phyloP scores from a whole-genome alignment of 805 yeast genomes.

The Saccharomycopsis oosterbeekiorum region DNA sequence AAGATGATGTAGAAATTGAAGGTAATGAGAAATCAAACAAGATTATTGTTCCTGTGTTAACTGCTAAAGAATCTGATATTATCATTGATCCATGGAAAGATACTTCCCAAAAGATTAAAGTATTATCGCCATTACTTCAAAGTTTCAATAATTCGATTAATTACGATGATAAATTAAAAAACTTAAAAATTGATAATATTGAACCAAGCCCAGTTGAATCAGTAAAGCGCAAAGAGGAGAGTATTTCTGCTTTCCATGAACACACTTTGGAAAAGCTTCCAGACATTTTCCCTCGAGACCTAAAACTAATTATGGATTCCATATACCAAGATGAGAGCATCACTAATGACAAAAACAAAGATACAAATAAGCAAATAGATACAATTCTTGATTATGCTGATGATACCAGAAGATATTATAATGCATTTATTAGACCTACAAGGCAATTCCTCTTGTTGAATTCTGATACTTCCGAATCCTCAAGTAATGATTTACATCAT shows the following conservation, averaged over 20 bases:
- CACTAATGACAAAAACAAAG: neutral
- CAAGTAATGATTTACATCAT: neutral
- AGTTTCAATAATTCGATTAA: neutral
- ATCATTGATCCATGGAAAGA: neutral
- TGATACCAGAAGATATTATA: conserved; percentile 11
- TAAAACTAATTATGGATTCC: neutral
- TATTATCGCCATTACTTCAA: neutral
- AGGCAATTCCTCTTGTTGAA: conserved; percentile 8
- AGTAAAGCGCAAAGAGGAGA: neutral
- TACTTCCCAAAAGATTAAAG: neutral
- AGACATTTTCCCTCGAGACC: neutral
- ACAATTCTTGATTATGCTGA: conserved; percentile 11
- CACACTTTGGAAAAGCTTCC: neutral
- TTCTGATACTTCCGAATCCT: neutral
- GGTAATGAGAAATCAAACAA: neutral
- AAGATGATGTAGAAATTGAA: neutral
- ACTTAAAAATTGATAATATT: neutral
- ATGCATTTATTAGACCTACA: conserved; percentile 11
- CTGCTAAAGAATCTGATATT: neutral
- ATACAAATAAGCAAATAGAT: neutral
- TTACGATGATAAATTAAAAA: neutral
- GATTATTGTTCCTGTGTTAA: neutral
- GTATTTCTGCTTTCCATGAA: too few relatives aligned
- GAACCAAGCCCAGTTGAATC: neutral
- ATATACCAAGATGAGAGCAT: neutral